Percentiles rank a stretch among this genome's conserved stretches.
phyloP scores from a whole-genome alignment of 495 filamentous ascomycete species.

The Choiromyces venosus region DNA sequence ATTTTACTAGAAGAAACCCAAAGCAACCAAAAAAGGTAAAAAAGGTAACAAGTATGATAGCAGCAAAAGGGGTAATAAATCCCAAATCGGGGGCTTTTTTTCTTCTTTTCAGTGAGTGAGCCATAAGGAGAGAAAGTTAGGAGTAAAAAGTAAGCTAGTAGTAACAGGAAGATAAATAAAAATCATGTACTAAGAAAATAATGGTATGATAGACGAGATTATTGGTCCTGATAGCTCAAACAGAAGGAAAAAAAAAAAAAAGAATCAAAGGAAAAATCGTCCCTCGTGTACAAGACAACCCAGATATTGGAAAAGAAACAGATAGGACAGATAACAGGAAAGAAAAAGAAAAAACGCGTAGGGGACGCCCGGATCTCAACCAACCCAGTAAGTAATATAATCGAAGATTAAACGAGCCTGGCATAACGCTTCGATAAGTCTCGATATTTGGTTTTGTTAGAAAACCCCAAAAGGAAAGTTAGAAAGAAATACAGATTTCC shows the following conservation, averaged over 20 bases:
- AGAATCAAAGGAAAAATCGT: conserved; percentile 14
- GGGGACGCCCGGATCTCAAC: conserved; percentile 26
- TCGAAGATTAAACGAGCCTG: conserved; percentile 10
- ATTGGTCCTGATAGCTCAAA: not conserved
- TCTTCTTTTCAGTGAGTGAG: not conserved
- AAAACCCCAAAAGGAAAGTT: not conserved
- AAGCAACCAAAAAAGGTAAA: not conserved
- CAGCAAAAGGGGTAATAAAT: not conserved
- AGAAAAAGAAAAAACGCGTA: conserved; percentile 10
- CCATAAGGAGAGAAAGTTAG: not conserved
- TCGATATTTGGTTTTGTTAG: conserved; percentile 9
- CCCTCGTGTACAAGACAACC: conserved; percentile 30
- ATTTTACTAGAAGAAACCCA: not conserved
- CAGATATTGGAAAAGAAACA: not conserved
- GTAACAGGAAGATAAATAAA: conserved; percentile 12
- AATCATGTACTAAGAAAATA: conserved; percentile 25
- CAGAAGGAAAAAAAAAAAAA: not conserved
- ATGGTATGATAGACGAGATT: not conserved
- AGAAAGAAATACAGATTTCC: conserved; percentile 6
- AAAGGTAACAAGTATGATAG: not conserved
- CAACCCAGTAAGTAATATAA: conserved; percentile 13
- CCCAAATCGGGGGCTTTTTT: not conserved
- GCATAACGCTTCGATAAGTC: conserved; percentile 7
- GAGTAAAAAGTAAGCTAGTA: conserved; percentile 11
- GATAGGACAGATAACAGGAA: not conserved